A percentile compares a stretch with the other conserved stretches of the same genome.
These are phyloP conservation scores for Forsythia viridissima DNA, from an alignment of 257 asterid genomes.

Conservation along the genomic window DNA sequence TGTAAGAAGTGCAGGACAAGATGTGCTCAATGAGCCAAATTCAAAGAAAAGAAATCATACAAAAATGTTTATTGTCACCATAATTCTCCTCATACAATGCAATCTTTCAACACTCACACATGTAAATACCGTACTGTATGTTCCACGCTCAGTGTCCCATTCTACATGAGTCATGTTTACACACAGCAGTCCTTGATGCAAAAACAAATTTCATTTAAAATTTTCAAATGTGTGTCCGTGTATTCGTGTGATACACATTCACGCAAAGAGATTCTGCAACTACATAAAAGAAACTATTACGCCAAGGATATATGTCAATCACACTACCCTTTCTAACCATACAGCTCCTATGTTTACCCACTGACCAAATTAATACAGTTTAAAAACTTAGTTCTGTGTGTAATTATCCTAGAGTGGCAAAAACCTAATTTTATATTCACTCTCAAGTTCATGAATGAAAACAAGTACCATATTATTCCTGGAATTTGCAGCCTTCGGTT, in stretches of 20 bases:
- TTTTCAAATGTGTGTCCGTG: background rate
- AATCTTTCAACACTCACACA: background rate
- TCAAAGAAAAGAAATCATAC: constrained; percentile 16
- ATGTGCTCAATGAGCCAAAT: constrained; percentile 12
- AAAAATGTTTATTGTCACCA: background rate
- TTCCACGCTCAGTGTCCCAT: constrained; percentile 3
- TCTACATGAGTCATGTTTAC: constrained; percentile 1
- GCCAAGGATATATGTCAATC: background rate
- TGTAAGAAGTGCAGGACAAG: constrained; percentile 14
- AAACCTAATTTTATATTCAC: background rate
- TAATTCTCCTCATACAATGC: background rate
- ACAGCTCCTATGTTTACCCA: background rate
- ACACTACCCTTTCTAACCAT: constrained; percentile 9
- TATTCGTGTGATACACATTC: background rate
- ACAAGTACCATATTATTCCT: background rate
- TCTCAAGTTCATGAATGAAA: background rate
- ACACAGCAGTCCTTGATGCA: background rate
- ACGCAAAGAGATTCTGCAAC: background rate
- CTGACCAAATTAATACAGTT: background rate
- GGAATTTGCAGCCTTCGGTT: background rate
- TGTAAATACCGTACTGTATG: background rate
- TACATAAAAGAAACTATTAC: background rate
- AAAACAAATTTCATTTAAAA: constrained; percentile 8
- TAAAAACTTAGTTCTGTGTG: background rate
- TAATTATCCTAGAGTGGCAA: background rate